Percentiles rank a stretch among this genome's conserved stretches.
phyloP scores from a whole-genome alignment of 164 flowering plant species.

The Amborella trichopoda region DNA sequence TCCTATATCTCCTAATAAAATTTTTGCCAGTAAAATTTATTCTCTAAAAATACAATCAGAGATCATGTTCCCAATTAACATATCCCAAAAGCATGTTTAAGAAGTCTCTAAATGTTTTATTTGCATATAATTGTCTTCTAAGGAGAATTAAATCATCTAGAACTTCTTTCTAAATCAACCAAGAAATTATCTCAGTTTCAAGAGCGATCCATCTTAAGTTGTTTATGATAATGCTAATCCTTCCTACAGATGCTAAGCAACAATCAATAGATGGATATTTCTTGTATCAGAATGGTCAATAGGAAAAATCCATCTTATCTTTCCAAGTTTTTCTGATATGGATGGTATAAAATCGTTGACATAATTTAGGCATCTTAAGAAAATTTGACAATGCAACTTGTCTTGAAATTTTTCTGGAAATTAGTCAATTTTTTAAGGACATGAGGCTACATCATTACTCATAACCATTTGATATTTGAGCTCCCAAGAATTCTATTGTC shows the following conservation, averaged over 20 bases:
- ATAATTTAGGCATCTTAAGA: constrained; percentile 1
- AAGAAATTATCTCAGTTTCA: background rate
- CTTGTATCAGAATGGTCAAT: too few species aligned
- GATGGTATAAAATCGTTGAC: background rate
- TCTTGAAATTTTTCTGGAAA: background rate
- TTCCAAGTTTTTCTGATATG: too few species aligned
- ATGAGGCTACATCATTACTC: background rate
- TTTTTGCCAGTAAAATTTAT: too few species aligned
- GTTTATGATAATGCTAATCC: background rate
- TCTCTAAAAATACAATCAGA: too few species aligned
- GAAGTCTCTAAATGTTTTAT: background rate
- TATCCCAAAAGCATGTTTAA: too few species aligned
- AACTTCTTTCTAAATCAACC: background rate
- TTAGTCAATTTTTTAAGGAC: background rate
- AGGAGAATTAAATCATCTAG: background rate
- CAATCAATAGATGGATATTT: too few species aligned
- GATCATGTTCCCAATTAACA: too few species aligned
- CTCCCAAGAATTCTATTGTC: background rate
- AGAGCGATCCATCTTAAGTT: background rate
- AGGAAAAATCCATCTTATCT: too few species aligned
- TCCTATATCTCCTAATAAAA: too few species aligned
- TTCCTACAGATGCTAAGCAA: background rate
- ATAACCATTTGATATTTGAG: background rate
- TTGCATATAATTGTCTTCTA: background rate
- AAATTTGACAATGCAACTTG: background rate